phyloP scores from a whole-genome alignment of 2,329 filamentous ascomycete species.

The Curvularia hawaiiensis region DNA sequence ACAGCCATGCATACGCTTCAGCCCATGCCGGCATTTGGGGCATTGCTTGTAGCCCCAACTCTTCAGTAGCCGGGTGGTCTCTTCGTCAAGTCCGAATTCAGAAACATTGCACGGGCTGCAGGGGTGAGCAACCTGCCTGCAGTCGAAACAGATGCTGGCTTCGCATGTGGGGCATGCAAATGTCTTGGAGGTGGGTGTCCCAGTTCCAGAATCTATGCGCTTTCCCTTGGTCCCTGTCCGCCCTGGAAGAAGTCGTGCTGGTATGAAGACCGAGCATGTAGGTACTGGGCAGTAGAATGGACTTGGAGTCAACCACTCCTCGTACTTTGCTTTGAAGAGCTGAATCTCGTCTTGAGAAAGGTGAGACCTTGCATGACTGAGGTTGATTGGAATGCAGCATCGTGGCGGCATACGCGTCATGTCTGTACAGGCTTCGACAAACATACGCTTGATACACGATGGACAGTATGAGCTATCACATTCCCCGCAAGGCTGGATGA shows the following conservation, averaged over 20 bases:
- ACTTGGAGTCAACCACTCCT: constrained; percentile 54
- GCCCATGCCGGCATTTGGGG: constrained; percentile 55
- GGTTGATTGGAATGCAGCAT: constrained; percentile 53
- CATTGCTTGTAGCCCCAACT: constrained; percentile 57
- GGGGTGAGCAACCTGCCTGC: constrained; percentile 51
- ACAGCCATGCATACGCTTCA: constrained; percentile 57
- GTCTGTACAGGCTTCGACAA: constrained; percentile 49
- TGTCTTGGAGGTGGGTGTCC: constrained; percentile 24
- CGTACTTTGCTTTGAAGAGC: constrained; percentile 51
- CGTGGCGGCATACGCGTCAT: constrained; percentile 52
- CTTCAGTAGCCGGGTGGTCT: constrained; percentile 47
- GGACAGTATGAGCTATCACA: constrained; percentile 43
- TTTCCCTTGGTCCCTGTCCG: constrained; percentile 21
- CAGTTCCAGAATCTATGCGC: constrained; percentile 34
- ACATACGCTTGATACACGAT: constrained; percentile 50
- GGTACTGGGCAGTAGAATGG: constrained; percentile 57
- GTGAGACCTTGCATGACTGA: constrained; percentile 46
- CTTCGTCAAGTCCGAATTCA: constrained; percentile 42
- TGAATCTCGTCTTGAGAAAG: constrained; percentile 45
- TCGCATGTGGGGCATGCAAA: constrained; percentile 54
- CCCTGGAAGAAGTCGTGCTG: constrained; percentile 30
- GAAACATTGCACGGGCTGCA: constrained; percentile 43
- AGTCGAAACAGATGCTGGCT: constrained; percentile 51
- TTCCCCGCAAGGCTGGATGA: constrained; percentile 37
- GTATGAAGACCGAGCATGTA: constrained; percentile 57